Percentiles rank a stretch among this genome's conserved stretches.
These are phyloP conservation scores for Calonectria fujianensis DNA, from an alignment of 2,329 filamentous ascomycete species.

Conservation along the genomic window DNA sequence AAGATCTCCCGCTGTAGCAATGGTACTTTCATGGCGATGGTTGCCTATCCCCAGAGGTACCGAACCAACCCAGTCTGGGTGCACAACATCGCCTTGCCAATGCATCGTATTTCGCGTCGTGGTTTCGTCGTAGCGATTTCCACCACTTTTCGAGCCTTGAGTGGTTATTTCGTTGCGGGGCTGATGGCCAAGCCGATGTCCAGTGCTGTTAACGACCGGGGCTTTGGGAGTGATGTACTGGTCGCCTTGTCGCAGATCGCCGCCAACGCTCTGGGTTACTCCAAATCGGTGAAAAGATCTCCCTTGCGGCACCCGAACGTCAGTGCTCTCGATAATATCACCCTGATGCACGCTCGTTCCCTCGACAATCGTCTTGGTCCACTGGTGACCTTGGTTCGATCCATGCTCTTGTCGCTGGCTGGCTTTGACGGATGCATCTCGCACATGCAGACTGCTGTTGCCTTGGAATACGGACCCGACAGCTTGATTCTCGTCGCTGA, in stretches of 20 bases:
- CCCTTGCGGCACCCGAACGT: background rate
- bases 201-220: background rate
- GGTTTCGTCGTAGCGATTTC: conserved; percentile 1
- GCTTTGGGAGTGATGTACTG: background rate
- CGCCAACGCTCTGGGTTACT: background rate
- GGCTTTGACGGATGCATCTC: background rate
- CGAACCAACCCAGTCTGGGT: conserved; percentile 4
- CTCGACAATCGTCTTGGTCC: background rate
- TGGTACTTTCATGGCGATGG: background rate
- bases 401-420: background rate
- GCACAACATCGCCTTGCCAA: background rate
- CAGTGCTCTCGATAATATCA: background rate
- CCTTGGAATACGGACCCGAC: conserved; percentile 2
- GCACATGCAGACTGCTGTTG: conserved; percentile 14
- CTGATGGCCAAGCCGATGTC: background rate
- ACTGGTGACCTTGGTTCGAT: background rate
- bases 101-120: background rate
- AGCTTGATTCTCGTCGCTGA: background rate
- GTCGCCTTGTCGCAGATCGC: conserved; percentile 10
- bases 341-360: conserved; percentile 9
- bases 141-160: background rate
- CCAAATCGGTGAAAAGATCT: conserved; percentile 5
- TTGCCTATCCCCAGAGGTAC: background rate
- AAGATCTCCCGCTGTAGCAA: conserved; percentile 1
- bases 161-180: background rate